These are phyloP conservation scores for Penicillium freii DNA, from an alignment of 2,329 filamentous ascomycete genomes.

Conservation along the genomic window DNA sequence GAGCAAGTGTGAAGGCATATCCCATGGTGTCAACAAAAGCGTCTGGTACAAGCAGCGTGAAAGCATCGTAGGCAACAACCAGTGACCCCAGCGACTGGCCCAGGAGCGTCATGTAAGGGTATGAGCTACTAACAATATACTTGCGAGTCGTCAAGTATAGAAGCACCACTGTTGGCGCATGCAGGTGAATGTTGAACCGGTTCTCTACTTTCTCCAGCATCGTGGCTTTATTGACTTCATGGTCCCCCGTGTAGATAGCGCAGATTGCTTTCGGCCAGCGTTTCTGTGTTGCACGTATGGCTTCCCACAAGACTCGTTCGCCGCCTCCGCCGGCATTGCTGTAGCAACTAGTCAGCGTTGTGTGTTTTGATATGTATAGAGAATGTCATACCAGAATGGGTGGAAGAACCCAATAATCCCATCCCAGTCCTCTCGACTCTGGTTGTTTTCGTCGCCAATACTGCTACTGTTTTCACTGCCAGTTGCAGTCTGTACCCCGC, in stretches of 20 bases:
- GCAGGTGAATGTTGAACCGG: constrained; percentile 88
- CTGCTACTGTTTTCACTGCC: constrained; percentile 47
- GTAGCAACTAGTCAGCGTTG: constrained; percentile 16
- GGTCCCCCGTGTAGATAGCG: constrained; percentile 92
- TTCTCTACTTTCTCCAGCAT: constrained; percentile 78
- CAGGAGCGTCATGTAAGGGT: constrained; percentile 86
- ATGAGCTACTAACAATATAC: constrained; percentile 82
- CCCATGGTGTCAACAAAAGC: constrained; percentile 98
- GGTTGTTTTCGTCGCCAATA: constrained; percentile 31
- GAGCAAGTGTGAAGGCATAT: constrained; percentile 83
- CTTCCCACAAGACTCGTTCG: constrained; percentile 94
- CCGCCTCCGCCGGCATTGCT: constrained; percentile 96
- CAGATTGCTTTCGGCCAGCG: constrained; percentile 86
- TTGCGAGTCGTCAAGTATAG: constrained; percentile 86
- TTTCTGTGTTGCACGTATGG: constrained; percentile 84
- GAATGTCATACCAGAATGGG: constrained; percentile 76
- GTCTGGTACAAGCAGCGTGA: constrained; percentile 86
- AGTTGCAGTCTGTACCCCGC: constrained; percentile 42
- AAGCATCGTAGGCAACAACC: constrained; percentile 84
- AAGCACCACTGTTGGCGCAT: constrained; percentile 79
- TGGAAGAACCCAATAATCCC: constrained; percentile 96
- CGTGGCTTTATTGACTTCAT: constrained; percentile 75
- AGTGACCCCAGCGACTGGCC: constrained; percentile 92
- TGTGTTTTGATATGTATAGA: constrained; percentile 1
- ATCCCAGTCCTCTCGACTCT: constrained; percentile 61